Evolutionary conservation across 768 basidiomycete genomes (phyloP).

Genomic region (Mycena galopus): DNA sequence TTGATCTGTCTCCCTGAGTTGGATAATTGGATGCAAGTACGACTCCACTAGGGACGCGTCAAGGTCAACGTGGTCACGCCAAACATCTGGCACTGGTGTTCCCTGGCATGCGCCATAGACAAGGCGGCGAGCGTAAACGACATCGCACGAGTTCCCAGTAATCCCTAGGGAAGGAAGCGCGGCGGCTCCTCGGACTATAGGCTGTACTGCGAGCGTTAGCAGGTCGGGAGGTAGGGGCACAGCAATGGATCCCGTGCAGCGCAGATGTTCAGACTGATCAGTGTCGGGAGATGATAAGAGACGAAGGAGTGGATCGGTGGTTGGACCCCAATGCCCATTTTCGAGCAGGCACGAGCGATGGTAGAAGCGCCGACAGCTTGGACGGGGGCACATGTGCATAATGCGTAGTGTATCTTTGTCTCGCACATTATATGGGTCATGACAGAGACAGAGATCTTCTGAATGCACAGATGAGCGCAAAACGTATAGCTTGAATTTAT

Average conservation of each 20-base stretch:
- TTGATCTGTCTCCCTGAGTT: slow-evolving; percentile 13
- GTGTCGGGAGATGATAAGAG: slow-evolving; percentile 14
- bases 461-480: neutral
- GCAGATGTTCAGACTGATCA: neutral
- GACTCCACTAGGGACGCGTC: slow-evolving; percentile 1
- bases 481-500: neutral
- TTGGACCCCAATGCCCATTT: slow-evolving; percentile 7
- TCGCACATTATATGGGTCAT: slow-evolving; percentile 15
- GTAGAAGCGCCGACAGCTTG: slow-evolving; percentile 23
- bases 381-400: slow-evolving; percentile 32
- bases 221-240: neutral
- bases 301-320: slow-evolving; percentile 1
- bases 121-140: slow-evolving; percentile 11
- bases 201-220: slow-evolving; percentile 25
- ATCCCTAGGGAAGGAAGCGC: slow-evolving; percentile 14
- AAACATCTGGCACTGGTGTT: neutral
- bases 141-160: slow-evolving; percentile 17
- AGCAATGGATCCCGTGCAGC: neutral
- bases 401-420: neutral
- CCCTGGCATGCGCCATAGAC: neutral
- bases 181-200: slow-evolving; percentile 32
- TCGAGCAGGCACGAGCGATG: slow-evolving; percentile 22
- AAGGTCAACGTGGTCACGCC: slow-evolving; percentile 14
- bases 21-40: neutral
- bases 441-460: slow-evolving; percentile 17